phyloP scores from a whole-genome alignment of 1,284 basidiomycete species.

The Neolentinus lepideus region DNA sequence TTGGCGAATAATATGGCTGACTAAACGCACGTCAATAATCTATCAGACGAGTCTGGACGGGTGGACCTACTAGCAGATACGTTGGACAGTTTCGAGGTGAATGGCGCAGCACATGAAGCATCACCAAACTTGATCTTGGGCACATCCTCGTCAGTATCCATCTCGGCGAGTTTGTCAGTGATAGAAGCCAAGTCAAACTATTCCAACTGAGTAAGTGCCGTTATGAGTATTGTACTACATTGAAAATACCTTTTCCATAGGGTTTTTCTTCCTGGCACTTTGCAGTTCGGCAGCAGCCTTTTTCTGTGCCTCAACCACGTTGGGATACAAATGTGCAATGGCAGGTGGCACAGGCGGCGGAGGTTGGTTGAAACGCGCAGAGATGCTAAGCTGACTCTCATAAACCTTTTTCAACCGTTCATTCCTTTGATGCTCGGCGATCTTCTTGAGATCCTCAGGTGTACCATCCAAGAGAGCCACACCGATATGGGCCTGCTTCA shows the following conservation, averaged over 20 bases:
- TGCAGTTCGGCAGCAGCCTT: conserved; percentile 61
- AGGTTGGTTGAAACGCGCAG: conserved; percentile 82
- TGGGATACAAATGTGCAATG: conserved; percentile 80
- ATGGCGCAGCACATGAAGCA: conserved; percentile 93
- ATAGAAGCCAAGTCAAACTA: conserved; percentile 87
- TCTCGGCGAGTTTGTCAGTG: conserved; percentile 83
- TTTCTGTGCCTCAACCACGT: conserved; percentile 86
- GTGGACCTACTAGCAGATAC: conserved; percentile 79
- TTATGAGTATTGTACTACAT: too few species aligned
- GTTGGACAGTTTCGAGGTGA: conserved; percentile 92
- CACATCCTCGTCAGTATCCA: conserved; percentile 90
- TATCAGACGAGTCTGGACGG: conserved; percentile 1
- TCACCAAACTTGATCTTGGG: conserved; percentile 97
- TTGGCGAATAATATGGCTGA: conserved; percentile 93
- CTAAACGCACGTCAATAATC: conserved; percentile 30
- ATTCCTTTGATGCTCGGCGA: conserved; percentile 84
- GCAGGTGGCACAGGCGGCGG: conserved; percentile 85
- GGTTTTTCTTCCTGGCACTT: conserved; percentile 70
- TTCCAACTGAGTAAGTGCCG: neutral
- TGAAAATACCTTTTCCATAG: conserved; percentile 84
- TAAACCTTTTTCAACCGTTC: conserved; percentile 94
- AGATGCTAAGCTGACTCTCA: conserved; percentile 88
- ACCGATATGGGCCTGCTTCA: conserved; percentile 94
- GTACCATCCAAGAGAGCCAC: conserved; percentile 91
- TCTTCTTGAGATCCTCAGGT: conserved; percentile 85